Evolutionary conservation across 257 asterid species (phyloP).

Genomic region (Solanum lycopersicoides): DNA sequence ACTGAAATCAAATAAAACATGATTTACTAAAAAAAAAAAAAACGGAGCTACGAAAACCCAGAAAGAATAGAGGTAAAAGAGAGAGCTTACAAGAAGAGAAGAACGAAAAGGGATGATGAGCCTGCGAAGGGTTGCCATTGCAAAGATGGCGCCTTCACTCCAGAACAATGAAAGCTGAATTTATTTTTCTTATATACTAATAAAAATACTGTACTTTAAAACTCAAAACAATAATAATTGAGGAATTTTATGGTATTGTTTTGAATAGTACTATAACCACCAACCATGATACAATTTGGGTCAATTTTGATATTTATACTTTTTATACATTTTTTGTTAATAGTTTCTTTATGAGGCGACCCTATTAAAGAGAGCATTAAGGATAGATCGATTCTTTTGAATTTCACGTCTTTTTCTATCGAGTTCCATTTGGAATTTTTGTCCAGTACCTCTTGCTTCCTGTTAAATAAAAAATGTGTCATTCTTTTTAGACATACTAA

Average conservation of each 20-base stretch:
- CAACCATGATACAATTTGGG: not conserved
- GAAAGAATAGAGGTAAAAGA: not conserved
- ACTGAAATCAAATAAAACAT: not conserved
- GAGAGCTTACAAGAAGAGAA: constrained; percentile 25
- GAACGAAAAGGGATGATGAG: constrained; percentile 22
- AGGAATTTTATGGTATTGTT: not conserved
- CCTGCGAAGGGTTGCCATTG: constrained; percentile 40
- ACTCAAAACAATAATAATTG: not conserved
- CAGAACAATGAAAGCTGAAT: not conserved
- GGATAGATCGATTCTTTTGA: too few relatives aligned
- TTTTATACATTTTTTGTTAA: too few relatives aligned
- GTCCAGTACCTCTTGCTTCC: too few relatives aligned
- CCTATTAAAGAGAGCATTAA: too few relatives aligned
- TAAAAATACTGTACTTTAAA: not conserved
- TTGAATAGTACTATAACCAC: not conserved
- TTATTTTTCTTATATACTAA: not conserved
- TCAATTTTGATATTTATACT: too few relatives aligned
- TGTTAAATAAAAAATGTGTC: too few relatives aligned
- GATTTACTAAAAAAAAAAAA: not conserved
- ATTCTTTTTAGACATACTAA: too few relatives aligned
- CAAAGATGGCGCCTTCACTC: not conserved
- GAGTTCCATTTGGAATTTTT: too few relatives aligned
- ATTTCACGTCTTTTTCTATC: too few relatives aligned
- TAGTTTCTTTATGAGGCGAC: too few relatives aligned
- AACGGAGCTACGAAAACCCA: not conserved